phyloP scores from a whole-genome alignment of 176 grass and related monocot genomes.

The Phoenix dactylifera region DNA sequence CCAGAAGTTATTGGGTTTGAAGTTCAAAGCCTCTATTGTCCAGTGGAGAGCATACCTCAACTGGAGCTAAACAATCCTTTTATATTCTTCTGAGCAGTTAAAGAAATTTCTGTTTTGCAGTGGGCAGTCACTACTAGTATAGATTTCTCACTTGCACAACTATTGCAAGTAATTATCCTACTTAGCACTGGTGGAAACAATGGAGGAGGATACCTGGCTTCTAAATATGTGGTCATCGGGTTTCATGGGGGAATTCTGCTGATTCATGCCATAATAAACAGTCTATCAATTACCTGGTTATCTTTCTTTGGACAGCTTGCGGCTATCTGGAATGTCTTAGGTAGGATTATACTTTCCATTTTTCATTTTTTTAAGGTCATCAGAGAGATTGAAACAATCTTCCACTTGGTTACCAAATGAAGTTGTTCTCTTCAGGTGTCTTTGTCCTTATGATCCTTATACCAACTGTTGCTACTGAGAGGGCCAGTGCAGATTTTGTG shows the following conservation, averaged over 20 bases:
- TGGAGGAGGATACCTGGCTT: slow-evolving; percentile 70
- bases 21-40: too few species aligned
- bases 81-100: too few species aligned
- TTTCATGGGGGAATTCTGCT: slow-evolving; percentile 75
- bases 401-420: too few species aligned
- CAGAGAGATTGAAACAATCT: too few species aligned
- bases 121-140: slow-evolving; percentile 93
- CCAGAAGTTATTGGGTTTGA: too few species aligned
- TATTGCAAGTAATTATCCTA: slow-evolving; percentile 90
- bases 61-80: too few species aligned
- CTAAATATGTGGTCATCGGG: slow-evolving; percentile 79
- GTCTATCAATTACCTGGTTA: slow-evolving; percentile 63
- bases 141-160: slow-evolving; percentile 77
- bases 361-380: slow-evolving; percentile 3
- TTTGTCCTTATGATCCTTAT: slow-evolving; percentile 76
- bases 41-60: too few species aligned
- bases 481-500: slow-evolving; percentile 65
- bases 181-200: slow-evolving; percentile 73
- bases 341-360: slow-evolving; percentile 15
- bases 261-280: slow-evolving; percentile 81
- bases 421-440: slow-evolving; percentile 30
- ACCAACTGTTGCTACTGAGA: slow-evolving; percentile 64
- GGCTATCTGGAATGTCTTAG: slow-evolving; percentile 81
- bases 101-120: slow-evolving; percentile 31
- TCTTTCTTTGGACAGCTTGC: slow-evolving; percentile 87